These are phyloP conservation scores for Aspergillus heteromorphus DNA, from an alignment of 495 filamentous ascomycete genomes.

Conservation along the genomic window DNA sequence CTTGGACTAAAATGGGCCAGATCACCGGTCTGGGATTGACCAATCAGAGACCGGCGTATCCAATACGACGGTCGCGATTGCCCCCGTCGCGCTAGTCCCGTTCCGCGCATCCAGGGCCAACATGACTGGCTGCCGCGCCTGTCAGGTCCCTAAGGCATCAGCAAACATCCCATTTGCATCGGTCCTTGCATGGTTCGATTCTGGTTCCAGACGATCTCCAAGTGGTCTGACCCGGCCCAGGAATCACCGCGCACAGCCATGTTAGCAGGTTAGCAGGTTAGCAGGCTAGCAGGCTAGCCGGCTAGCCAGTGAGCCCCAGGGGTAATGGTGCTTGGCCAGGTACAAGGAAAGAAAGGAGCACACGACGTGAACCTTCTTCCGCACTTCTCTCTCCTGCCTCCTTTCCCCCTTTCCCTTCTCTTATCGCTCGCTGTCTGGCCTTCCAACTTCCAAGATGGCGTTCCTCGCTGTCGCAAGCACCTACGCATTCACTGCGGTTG, in stretches of 20 bases:
- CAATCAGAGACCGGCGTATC: background rate
- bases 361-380: background rate
- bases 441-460: slow-evolving; percentile 8
- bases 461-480: slow-evolving; percentile 8
- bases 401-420: background rate
- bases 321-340: background rate
- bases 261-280: too few relatives aligned
- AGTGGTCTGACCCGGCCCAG: slow-evolving; percentile 7
- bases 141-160: background rate
- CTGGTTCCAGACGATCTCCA: background rate
- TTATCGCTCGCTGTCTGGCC: background rate
- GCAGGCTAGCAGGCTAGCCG: too few relatives aligned
- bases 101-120: too few relatives aligned
- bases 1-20: too few relatives aligned
- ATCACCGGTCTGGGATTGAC: too few relatives aligned
- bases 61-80: background rate
- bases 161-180: too few relatives aligned
- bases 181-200: background rate
- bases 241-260: background rate
- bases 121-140: background rate
- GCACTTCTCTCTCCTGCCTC: background rate
- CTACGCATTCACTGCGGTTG: slow-evolving; percentile 22
- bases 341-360: background rate
- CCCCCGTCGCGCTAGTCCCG: background rate
- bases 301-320: too few relatives aligned